phyloP scores from a whole-genome alignment of 2,329 filamentous ascomycete species.

The Furcasterigmium furcatum region DNA sequence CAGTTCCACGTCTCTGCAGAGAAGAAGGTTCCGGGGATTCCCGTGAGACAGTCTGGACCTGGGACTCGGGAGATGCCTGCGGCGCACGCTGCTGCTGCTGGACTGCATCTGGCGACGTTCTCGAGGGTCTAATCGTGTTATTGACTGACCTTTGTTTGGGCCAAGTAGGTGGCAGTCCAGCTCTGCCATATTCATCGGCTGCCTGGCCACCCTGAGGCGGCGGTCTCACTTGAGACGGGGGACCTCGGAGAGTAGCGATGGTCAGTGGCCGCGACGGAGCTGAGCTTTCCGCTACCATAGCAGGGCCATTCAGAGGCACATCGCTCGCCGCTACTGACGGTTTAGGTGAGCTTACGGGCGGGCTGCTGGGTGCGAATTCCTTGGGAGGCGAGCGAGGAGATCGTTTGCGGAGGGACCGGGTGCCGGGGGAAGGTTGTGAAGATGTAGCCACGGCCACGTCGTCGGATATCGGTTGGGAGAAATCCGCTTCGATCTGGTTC shows the following conservation, averaged over 20 bases:
- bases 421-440: slow-evolving; percentile 46
- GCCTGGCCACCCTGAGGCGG: not conserved
- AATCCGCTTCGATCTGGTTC: slow-evolving; percentile 15
- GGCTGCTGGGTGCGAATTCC: not conserved
- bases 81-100: slow-evolving; percentile 5
- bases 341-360: not conserved
- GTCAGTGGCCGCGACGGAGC: not conserved
- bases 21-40: slow-evolving; percentile 25
- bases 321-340: no score
- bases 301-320: no score
- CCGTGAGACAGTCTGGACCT: slow-evolving; percentile 1
- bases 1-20: slow-evolving; percentile 39
- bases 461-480: slow-evolving; percentile 19
- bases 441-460: slow-evolving; percentile 39
- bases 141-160: slow-evolving; percentile 26
- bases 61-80: not conserved
- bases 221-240: no score
- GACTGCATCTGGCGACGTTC: slow-evolving; percentile 16
- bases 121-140: slow-evolving; percentile 25
- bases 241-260: no score
- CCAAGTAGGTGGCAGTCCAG: slow-evolving; percentile 7
- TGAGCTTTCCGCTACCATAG: slow-evolving; percentile 8
- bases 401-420: slow-evolving; percentile 46
- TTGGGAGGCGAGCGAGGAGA: slow-evolving; percentile 38
- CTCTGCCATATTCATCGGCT: not conserved